Evolutionary conservation across 768 basidiomycete species (phyloP), one percentile per base, ranked within the genome.

Genomic region (Neoboletus brunneissimus): DNA sequence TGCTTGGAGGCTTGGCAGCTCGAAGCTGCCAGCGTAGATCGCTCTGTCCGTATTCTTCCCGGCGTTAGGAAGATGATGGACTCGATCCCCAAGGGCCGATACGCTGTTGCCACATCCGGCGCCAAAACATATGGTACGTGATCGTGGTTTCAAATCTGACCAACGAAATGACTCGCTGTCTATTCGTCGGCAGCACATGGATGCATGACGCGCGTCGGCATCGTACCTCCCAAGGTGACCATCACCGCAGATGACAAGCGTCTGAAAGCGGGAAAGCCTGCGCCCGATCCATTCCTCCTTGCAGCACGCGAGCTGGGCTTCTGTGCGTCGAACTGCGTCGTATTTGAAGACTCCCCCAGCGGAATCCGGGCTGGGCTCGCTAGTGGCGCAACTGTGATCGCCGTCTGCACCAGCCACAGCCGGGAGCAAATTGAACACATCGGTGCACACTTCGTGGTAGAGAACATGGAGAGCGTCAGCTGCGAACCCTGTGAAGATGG

Each of bases 201-300:
- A n/a, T 86, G 85, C 63, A 83, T 88, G 79, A 79, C 77, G 5
- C 83, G 86, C 45, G 87, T 86, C 29, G 86, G 85, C 13, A 88
- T 89, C 70, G 75, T 75, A 2, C 84, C 85, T 9, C 87, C 88
- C 23, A 69, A 75, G 45, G 81, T 88, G 40, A 88, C 86, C 29
- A 86, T 89, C 70, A 89, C 88, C 27, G 87, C 86, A 41, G 87
- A 89, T 67, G 86, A 89, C 76, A 82, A 84, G 62, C 83, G 87
- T 34, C 77, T 89, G 61, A 83, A 85, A 66, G 81, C 81, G 0
- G 83, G 83, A 23, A 84, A 85, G 68, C 83, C 83, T 29, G 81
- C 82, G 0, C 83, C 82, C 9, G 83, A 85, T 64, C 83, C 83
- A 1, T 85, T 85, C 77, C 75, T 85, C 58, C 83, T 85, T 50